Evolutionary conservation across 139 green algal species (phyloP).

Genomic region (Chlorella sp.): DNA sequence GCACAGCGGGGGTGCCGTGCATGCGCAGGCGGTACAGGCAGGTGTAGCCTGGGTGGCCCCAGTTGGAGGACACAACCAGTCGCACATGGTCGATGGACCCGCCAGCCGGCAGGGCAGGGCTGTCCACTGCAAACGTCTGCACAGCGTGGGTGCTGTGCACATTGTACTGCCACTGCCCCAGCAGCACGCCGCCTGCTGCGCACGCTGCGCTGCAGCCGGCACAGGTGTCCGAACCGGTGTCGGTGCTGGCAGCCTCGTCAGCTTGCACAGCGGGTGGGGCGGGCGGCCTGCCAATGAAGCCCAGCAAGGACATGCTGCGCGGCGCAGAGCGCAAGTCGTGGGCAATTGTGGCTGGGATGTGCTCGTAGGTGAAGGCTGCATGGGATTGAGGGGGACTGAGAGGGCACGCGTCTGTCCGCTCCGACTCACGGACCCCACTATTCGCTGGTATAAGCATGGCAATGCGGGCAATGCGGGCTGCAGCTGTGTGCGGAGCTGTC

Average conservation of each 20-base stretch:
- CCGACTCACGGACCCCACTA: no score
- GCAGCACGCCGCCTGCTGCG: neutral
- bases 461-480: no score
- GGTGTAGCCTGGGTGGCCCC: conserved; percentile 44
- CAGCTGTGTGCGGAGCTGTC: no score
- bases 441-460: no score
- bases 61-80: conserved; percentile 41
- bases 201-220: neutral
- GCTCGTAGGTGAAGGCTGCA: conserved; percentile 46
- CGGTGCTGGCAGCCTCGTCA: neutral
- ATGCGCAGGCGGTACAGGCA: conserved; percentile 56
- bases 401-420: no score
- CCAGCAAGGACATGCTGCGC: conserved; percentile 1
- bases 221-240: neutral
- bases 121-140: conserved; percentile 14
- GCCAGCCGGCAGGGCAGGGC: neutral
- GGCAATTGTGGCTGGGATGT: conserved; percentile 41
- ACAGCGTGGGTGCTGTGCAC: neutral
- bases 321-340: conserved; percentile 46
- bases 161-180: neutral
- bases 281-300: neutral
- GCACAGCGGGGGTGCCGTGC: conserved; percentile 34
- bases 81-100: conserved; percentile 13
- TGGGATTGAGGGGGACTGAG: no score
- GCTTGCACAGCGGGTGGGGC: neutral